Evolutionary conservation across 2,329 filamentous ascomycete species (phyloP).

Genomic region (Trichoderma aggressivum): DNA sequence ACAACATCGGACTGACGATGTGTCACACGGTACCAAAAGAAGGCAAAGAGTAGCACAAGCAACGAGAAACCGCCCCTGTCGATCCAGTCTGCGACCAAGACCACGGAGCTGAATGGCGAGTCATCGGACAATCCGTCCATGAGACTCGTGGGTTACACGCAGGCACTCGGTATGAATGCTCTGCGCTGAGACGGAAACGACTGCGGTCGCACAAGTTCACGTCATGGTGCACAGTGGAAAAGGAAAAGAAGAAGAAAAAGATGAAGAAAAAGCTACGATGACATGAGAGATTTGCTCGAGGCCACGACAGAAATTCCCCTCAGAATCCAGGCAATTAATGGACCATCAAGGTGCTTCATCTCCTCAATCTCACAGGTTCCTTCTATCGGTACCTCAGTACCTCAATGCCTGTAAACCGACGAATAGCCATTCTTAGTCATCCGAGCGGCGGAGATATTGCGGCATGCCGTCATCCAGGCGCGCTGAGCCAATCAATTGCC

Average conservation of each 20-base stretch:
- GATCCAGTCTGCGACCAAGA: constrained; percentile 24
- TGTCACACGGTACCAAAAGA: constrained; percentile 20
- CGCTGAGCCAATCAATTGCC: constrained; percentile 4
- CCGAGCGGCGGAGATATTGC: not conserved
- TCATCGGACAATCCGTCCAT: constrained; percentile 29
- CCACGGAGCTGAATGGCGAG: constrained; percentile 24
- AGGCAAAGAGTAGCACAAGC: not conserved
- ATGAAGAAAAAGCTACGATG: not conserved
- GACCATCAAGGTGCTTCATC: constrained; percentile 29
- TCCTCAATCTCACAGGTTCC: not conserved
- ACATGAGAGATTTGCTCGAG: not conserved
- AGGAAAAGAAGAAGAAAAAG: not conserved
- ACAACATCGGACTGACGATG: constrained; percentile 27
- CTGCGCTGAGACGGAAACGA: not conserved
- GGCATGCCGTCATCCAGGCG: not conserved
- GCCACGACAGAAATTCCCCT: not conserved
- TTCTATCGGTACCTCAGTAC: constrained; percentile 21
- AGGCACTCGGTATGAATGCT: not conserved
- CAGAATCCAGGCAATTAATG: constrained; percentile 16
- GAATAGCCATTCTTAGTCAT: constrained; percentile 24
- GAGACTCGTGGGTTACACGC: not conserved
- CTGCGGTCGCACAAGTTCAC: not conserved
- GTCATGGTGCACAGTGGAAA: not conserved
- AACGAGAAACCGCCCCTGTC: constrained; percentile 16
- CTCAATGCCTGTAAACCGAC: not conserved